Evolutionary conservation across 495 filamentous ascomycete species (phyloP).

Genomic region (Pseudevernia furfuracea): DNA sequence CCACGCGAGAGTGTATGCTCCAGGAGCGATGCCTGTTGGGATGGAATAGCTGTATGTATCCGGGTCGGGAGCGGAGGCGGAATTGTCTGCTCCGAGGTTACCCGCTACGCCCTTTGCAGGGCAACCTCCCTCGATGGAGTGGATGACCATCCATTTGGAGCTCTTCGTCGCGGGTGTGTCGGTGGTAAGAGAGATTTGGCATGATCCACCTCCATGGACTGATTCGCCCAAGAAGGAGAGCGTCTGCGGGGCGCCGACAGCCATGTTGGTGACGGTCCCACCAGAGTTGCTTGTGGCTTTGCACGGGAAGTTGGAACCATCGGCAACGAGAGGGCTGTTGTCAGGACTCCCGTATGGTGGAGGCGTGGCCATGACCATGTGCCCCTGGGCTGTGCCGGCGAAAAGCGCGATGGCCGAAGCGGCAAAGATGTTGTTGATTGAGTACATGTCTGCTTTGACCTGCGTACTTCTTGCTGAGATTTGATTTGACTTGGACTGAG

Average conservation of each 20-base stretch:
- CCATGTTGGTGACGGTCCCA: conserved; percentile 10
- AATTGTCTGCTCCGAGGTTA: conserved; percentile 31
- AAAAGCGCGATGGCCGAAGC: conserved; percentile 43
- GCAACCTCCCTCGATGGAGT: conserved; percentile 38
- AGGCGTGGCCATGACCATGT: conserved; percentile 66
- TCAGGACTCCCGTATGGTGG: conserved; percentile 54
- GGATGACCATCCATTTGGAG: conserved; percentile 33
- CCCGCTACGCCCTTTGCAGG: conserved; percentile 28
- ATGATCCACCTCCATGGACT: conserved; percentile 32
- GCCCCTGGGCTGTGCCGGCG: conserved; percentile 45
- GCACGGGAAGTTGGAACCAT: conserved; percentile 73
- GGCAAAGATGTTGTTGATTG: conserved; percentile 29
- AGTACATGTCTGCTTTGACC: conserved; percentile 12
- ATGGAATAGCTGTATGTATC: conserved; percentile 54
- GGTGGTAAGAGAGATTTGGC: conserved; percentile 39
- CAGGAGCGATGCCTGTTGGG: conserved; percentile 51
- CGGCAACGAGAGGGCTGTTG: conserved; percentile 52
- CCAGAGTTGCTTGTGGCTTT: conserved; percentile 33
- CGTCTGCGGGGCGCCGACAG: conserved; percentile 11
- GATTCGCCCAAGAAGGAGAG: conserved; percentile 23
- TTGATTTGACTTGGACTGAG: not conserved
- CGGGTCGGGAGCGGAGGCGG: conserved; percentile 11
- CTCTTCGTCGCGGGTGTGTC: conserved; percentile 35
- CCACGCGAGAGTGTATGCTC: conserved; percentile 48
- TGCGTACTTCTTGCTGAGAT: not conserved